Percentiles rank a stretch among this genome's conserved stretches.
phyloP scores from a whole-genome alignment of 768 basidiomycete genomes.

The Hericium erinaceus region DNA sequence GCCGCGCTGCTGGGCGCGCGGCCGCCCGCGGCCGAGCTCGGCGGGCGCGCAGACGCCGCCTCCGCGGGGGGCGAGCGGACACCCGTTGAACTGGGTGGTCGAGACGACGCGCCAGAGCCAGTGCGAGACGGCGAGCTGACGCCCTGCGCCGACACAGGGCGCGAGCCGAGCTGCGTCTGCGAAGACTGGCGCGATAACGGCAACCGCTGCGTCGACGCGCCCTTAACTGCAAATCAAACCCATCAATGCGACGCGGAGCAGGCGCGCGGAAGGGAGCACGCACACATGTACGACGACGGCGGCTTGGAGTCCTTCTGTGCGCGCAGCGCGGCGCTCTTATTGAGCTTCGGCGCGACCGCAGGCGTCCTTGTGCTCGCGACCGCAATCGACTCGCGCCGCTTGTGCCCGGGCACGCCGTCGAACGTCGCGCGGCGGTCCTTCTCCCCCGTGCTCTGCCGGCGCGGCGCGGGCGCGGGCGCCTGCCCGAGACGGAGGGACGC shows the following conservation, averaged over 20 bases:
- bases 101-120: conserved; percentile 24
- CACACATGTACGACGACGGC: conserved; percentile 5
- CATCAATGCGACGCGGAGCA: not conserved
- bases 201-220: conserved; percentile 1
- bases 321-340: conserved; percentile 34
- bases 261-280: not conserved
- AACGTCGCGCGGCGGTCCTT: conserved; percentile 33
- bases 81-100: conserved; percentile 19
- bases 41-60: conserved; percentile 8
- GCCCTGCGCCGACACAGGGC: conserved; percentile 6
- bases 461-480: conserved; percentile 30
- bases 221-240: conserved; percentile 1
- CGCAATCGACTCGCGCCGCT: conserved; percentile 63
- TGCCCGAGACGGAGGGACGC: conserved; percentile 56
- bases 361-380: conserved; percentile 48
- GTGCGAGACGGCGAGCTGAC: not conserved
- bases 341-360: conserved; percentile 33
- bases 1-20: conserved; percentile 24
- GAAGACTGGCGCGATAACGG: conserved; percentile 6
- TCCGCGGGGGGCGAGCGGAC: conserved; percentile 16
- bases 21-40: conserved; percentile 6
- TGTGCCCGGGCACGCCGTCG: conserved; percentile 79
- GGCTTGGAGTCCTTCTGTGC: conserved; percentile 7
- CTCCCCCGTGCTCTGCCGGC: conserved; percentile 25
- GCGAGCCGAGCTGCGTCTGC: not conserved